A percentile compares a stretch with the other conserved stretches of the same genome.
phyloP scores from a whole-genome alignment of 2,329 filamentous ascomycete species.

The Sclerotinia borealis region DNA sequence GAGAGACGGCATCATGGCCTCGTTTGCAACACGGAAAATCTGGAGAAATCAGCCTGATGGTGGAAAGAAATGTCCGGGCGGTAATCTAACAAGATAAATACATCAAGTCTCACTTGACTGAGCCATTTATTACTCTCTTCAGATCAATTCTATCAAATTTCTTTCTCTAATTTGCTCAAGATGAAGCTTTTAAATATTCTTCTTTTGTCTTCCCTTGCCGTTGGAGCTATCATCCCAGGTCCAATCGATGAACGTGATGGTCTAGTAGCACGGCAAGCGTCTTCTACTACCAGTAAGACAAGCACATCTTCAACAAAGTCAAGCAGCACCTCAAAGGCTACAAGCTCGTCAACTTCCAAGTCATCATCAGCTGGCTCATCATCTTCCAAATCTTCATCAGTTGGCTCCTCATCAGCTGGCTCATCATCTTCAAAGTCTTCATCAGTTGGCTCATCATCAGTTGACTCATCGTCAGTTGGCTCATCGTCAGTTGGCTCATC shows the following conservation, averaged over 20 bases:
- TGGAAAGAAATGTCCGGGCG: background rate
- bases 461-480: background rate
- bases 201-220: conserved; percentile 1
- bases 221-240: background rate
- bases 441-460: background rate
- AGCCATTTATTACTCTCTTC: conserved; percentile 5
- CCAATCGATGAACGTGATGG: conserved; percentile 2
- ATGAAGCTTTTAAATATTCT: conserved; percentile 12
- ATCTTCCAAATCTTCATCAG: background rate
- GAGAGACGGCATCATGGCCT: conserved; percentile 3
- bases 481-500: background rate
- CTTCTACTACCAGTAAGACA: background rate
- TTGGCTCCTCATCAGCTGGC: background rate
- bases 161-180: conserved; percentile 11
- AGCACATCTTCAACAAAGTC: background rate
- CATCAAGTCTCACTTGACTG: conserved; percentile 2
- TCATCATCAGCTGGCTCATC: background rate
- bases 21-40: background rate
- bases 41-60: background rate
- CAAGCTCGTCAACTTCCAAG: background rate
- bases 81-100: conserved; percentile 9
- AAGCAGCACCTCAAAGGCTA: background rate
- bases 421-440: background rate
- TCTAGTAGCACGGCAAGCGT: background rate
- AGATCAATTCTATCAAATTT: conserved; percentile 8